Base-by-base conservation (phyloP, 768 basidiomycete species). In the Phaffia tasmanica region DNA sequence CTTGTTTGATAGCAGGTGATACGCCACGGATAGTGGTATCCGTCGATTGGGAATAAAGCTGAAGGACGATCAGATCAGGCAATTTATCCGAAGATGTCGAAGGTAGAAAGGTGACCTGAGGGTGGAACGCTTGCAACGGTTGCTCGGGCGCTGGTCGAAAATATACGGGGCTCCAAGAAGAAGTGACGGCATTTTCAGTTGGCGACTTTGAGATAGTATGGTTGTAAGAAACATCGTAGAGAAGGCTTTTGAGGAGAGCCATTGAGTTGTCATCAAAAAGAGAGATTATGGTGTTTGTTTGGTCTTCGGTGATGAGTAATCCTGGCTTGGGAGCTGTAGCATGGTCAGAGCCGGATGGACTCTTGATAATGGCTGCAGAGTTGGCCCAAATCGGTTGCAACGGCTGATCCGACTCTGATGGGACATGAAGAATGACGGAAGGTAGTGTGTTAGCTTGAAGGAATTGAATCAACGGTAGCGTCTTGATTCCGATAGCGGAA, bases 361-460 rank as follows among this genome's bases (percentile, higher is more conserved):
- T 30, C 3, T 32, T 8, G 48, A 62, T 16, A 18, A 62, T 29
- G 1, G 42, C 61, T 1, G 61, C 61, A n/a, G 48, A 6, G 48
- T 62, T 62, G 46, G 25, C 16, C 61, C 61, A 62, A 1, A 62
- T 16, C 7, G 48, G 61, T 9, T 32, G 23, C 21, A 62, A 21
- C 1, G 61, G 48, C 21, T 50, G 32, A 18, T 47, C 16, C 19
- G 48, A 15, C 15, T 27, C 19, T 30, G 49, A 21, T 0, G 61
- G 27, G 3, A 29, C 29, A 32, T 21, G 15, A 23, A 51, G 35
- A 3, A 62, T 27, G 46, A 62, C 21, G 27, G 61, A 50, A 21
- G 61, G 61, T 30, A 62, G 53, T 15, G 61, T 21, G 47, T 62
- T 48, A 4, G 48, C 27, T 18, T 48, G 30, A 1, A 62, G 61